A percentile compares a stretch with the other conserved stretches of the same genome.
Evolutionary conservation across 177 flowering plant genomes (phyloP).

Genomic region (Vitis hybrid): DNA sequence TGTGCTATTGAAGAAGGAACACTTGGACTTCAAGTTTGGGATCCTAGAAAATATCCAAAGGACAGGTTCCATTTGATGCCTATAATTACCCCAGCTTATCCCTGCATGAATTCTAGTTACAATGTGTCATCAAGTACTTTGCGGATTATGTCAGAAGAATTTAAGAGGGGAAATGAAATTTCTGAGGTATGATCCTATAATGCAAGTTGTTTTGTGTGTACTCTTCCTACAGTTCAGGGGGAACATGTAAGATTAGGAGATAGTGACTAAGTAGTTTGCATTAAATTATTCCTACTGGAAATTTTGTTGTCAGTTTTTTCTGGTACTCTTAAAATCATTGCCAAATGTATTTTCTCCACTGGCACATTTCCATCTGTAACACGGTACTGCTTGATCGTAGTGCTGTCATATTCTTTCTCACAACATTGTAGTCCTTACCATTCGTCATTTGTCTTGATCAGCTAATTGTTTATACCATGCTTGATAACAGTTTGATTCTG

Average conservation of each 20-base stretch:
- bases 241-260: background rate
- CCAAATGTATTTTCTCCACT: background rate
- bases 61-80: constrained; percentile 57
- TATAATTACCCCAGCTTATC: constrained; percentile 62
- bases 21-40: constrained; percentile 53
- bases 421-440: too few relatives aligned
- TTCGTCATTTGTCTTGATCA: too few relatives aligned
- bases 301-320: too few relatives aligned
- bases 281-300: too few relatives aligned
- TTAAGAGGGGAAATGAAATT: constrained; percentile 46
- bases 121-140: constrained; percentile 54
- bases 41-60: constrained; percentile 48
- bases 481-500: too few relatives aligned
- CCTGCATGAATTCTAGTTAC: constrained; percentile 61
- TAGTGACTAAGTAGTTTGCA: background rate
- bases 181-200: constrained; percentile 40
- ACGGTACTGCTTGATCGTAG: too few relatives aligned
- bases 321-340: background rate
- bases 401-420: too few relatives aligned
- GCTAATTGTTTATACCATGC: too few relatives aligned
- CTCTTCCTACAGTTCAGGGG: background rate
- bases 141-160: constrained; percentile 53
- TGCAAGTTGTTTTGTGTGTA: background rate
- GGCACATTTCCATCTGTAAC: too few relatives aligned
- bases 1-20: constrained; percentile 52